Percentiles rank a stretch among this genome's conserved stretches.
phyloP scores from a whole-genome alignment of 73 alveolate genomes.

The Chromera velia region DNA sequence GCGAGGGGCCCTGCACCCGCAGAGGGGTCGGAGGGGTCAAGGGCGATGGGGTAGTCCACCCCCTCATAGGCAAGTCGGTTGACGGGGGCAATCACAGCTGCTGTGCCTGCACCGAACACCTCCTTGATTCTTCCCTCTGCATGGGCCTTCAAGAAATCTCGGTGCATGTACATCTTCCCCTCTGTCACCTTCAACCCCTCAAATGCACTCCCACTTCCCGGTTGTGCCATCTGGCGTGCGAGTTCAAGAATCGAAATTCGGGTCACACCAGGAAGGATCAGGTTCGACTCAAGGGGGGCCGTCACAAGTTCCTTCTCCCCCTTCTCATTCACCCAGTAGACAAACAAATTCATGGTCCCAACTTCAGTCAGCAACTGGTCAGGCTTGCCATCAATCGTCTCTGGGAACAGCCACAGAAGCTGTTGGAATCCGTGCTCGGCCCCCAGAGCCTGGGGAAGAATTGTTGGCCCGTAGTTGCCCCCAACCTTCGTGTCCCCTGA shows the following conservation, averaged over 20 bases:
- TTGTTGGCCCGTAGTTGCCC: conserved; percentile 69
- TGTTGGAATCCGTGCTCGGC: conserved; percentile 62
- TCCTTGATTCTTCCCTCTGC: conserved; percentile 49
- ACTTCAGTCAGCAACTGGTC: conserved; percentile 56
- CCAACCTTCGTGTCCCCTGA: conserved; percentile 63
- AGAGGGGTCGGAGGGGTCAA: neutral
- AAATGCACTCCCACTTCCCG: conserved; percentile 38
- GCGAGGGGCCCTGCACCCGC: neutral
- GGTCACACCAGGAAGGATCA: conserved; percentile 48
- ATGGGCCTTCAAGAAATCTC: conserved; percentile 37
- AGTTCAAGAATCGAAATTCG: conserved; percentile 40
- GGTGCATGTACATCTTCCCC: conserved; percentile 7
- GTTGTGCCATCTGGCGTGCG: conserved; percentile 16
- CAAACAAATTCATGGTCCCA: conserved; percentile 56
- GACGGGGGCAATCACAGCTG: conserved; percentile 33
- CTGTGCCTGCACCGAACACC: conserved; percentile 46
- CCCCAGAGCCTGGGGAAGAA: conserved; percentile 51
- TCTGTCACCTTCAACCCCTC: neutral
- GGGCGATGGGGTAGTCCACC: conserved; percentile 34
- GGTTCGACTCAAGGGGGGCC: conserved; percentile 51
- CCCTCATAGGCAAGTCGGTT: conserved; percentile 20
- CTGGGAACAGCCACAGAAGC: conserved; percentile 64
- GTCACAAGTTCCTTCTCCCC: conserved; percentile 53
- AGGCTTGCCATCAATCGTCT: conserved; percentile 9
- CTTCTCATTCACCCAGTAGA: conserved; percentile 26